Evolutionary conservation across 768 basidiomycete genomes (phyloP), one percentile per base, ranked within the genome.

Genomic region (Kwoniella newhampshirensis): DNA sequence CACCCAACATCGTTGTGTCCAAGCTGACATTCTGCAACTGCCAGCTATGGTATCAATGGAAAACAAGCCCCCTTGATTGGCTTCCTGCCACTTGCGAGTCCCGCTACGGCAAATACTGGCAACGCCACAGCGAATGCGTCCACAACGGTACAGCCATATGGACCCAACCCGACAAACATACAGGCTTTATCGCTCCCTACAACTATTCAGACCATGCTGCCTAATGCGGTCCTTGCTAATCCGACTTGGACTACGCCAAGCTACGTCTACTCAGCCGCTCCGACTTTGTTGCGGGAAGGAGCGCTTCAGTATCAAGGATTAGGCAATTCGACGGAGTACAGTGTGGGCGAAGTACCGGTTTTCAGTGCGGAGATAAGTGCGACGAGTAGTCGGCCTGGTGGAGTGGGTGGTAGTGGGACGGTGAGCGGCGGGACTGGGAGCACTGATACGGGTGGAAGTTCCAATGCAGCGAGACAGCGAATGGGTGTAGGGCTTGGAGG

Each of bases 41-140:
- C 18, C 21, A 68, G 66, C 39, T 69, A 73, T 51, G 74, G 74
- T 9, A 69, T 76, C 44, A 56, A 70, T 28, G 65, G 64, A 18
- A 59, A 60, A 1, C 70, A 74, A 36, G 63, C 64, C n/a, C 72
- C 74, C 12, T 44, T 74, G 27, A 54, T 76, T 21, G 74, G 74
- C 0, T 73, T 76, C 58, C 53, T 74, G 40, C 69, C 71, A 7
- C 28, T 73, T 18, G 60, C 57, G 20, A 20, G 39, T 41, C 28
- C 43, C 4, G 18, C 56, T 12, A 12, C 56, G 4, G 17, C 13
- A 1, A 44, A 27, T 12, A 27, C 51, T n/a, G 23, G 40, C 6
- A 50, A 48, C 6, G 21, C 46, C 7, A 50, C 61, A 13, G 27
- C 45, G 25, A 65, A 51, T 30, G 58, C 36, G 21, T 47, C 60